Base-by-base conservation (phyloP, 2,329 filamentous ascomycete genomes). In the Colletotrichum aenigma region DNA sequence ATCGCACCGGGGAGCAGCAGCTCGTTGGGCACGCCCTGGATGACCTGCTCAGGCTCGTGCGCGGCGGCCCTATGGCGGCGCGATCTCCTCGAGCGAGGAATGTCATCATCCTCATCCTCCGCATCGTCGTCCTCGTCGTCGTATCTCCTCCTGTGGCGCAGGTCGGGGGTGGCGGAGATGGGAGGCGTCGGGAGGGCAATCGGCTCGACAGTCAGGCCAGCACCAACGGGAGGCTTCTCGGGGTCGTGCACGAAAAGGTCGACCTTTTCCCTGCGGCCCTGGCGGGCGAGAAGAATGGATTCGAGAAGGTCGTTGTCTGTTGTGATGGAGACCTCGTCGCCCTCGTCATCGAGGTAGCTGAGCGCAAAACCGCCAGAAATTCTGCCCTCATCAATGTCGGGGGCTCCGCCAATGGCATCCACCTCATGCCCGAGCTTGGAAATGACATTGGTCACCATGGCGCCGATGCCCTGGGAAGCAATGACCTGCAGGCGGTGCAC, bases 211-310 rank as follows among this genome's bases (percentile, higher is more conserved):
- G 84, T 89, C 13, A 93, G 84, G 0, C 91, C 90, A 2, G 90
- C 87, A 12, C 92, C 88, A n/a, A 96, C 90, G 0, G 96, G 94
- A n/a, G 96, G 93, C 86, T 97, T 94, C 77, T 96, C 92, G 1
- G 96, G 96, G 80, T 99, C 94, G 83, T 99, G 97, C 15, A 98
- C 96, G 81, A 98, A 98, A 18, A 99, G 90, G 81, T 99, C 97
- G 24, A 99, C 97, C 89, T 99, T 99, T 79, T 98, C 97, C 61
- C 92, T 93, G 79, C 89, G 92, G 61, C 91, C 90, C 74, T 94
- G 93, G 76, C 95, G 93, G 6, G 96, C 95, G 32, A 98, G 90
- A 24, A 93, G 89, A 79, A 99, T 95, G 3, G 97, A 96, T 85
- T 99, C 97, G 3, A 97, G 86, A 56, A 99, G 90, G 83, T 99